Conservation (phyloP, 2,329 filamentous ascomycete genomes). For the Ophiostoma novo-ulmi region DNA sequence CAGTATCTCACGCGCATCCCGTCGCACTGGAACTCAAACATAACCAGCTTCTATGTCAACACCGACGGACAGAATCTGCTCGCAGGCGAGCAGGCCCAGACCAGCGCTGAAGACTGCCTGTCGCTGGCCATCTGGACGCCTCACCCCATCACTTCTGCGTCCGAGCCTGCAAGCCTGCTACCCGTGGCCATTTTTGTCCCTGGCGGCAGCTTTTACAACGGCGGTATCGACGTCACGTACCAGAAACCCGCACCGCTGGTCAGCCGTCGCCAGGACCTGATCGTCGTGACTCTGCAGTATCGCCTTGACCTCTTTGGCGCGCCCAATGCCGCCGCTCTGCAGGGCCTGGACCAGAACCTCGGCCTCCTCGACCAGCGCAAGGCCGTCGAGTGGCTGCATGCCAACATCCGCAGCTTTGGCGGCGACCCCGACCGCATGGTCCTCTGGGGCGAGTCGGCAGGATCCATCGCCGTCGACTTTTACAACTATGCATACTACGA, state of each 20-base stretch:
- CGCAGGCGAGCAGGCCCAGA: conserved; percentile 31
- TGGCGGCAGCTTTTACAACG: conserved; percentile 34
- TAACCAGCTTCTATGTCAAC: conserved; percentile 27
- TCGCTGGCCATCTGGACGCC: conserved; percentile 37
- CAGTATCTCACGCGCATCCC: conserved; percentile 26
- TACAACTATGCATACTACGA: conserved; percentile 46
- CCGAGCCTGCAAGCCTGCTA: conserved; percentile 28
- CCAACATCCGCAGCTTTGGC: conserved; percentile 45
- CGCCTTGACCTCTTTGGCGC: conserved; percentile 42
- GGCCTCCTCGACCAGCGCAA: conserved; percentile 47
- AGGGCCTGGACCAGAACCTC: conserved; percentile 35
- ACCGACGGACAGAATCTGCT: background rate
- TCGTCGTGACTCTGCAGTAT: conserved; percentile 47
- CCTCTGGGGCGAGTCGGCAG: conserved; percentile 44
- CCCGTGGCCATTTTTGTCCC: background rate
- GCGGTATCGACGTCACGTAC: conserved; percentile 29
- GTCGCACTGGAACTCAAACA: conserved; percentile 30
- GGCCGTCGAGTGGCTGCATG: conserved; percentile 46
- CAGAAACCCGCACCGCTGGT: conserved; percentile 29
- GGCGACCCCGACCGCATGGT: conserved; percentile 40
- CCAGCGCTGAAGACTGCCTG: conserved; percentile 38
- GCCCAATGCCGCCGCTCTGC: conserved; percentile 32
- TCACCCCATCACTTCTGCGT: conserved; percentile 33
- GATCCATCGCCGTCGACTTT: conserved; percentile 39
- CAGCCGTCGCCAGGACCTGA: conserved; percentile 42